Base-by-base conservation (phyloP, 2,329 filamentous ascomycete genomes). In the Botrytis squamosa region DNA sequence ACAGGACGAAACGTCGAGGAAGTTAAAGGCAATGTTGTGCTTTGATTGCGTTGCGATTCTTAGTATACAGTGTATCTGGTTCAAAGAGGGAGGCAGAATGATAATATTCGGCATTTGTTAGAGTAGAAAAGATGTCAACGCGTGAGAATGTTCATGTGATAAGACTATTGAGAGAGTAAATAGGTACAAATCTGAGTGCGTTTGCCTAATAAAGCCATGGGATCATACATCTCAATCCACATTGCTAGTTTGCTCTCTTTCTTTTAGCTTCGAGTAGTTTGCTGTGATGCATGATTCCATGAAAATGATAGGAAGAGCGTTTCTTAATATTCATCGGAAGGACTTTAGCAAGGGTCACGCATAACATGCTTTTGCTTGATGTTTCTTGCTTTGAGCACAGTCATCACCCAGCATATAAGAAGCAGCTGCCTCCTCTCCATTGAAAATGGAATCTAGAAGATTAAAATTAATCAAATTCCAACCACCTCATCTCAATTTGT, bases 391-490 rank as follows among this genome's bases (percentile, higher is more conserved):
- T 33, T 6, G n/a, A 44, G 9, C 25, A 64, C 62, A 63, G 29
- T 42, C 25, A 42, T 16, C 38, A 42, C 14, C 14, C 38, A 64
- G 16, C 20, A 42, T 44, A 44, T 44, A 64, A 64, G 25, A 33
- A 33, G 62, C 18, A 44, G 0, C 40, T 6, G 20, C 9, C 16
- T 40, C 40, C 9, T 25, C 4, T 33, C n/a, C 9, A 64, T 22
- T 22, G 16, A 29, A 22, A 44, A 57, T 57, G 14, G 3, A 29
- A 57, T 57, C 3, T 7, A 29, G n/a, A 29, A 8, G 25, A 1
- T 25, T 0, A 18, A 29, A 0, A 57, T 4, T 4, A 16, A 18
- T 29, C n/a, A 57, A 1, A 57, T 0, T 33, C 7, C 14, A 18
- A 57, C 6, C 6, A 29, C 18, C n/a, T 18, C 14, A 29, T 57